Base-by-base conservation (phyloP, 2,329 filamentous ascomycete genomes). In the Rhinocladiella mackenziei region DNA sequence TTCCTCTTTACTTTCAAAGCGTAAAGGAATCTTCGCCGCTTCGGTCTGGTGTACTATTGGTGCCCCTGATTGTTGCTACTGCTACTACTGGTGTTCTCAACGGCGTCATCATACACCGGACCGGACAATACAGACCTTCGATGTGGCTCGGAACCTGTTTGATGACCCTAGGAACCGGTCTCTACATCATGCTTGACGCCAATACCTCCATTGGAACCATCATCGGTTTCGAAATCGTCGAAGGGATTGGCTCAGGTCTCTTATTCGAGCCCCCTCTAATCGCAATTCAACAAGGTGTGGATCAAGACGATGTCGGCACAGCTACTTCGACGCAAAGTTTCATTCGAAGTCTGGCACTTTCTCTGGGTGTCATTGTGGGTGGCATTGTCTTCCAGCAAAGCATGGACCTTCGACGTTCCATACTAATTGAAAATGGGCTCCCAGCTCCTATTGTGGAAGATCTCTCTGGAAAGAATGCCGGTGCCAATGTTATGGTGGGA, bases 1-100 rank as follows among this genome's bases (percentile, higher is more conserved):
- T 88, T 18, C 85, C 85, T 0, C 70, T 88, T 0, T 89, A 83
- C 63, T 81, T 86, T 41, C 85, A 89, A 60, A 75, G 80, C 2
- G 83, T 82, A 0, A 73, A 81, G 2, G 73, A 73, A 38, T 77
- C 77, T 82, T 0, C 65, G 84, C 23, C 68, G 69, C n/a, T 84
- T 79, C 0, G 73, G 72, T 56, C 54, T 60, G 75, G 75, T 53
- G 52, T 64, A 0, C 73, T 83, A 9, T 69, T 84, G 2, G 68
- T 87, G 0, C 81, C 84, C 0, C 75, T 81, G 29, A 78, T 76
- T 15, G 51, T 71, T 1, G 59, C 60, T 7, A 69, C 71, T 44
- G 70, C 74, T 1, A 47, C 68, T 5, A 60, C 65, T 1, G 72
- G 68, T 23, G 66, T 77, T 2, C 28, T 66, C 0, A 63, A 64